Evolutionary conservation across 768 basidiomycete genomes (phyloP).

Genomic region (Pleurotus ostreatus): DNA sequence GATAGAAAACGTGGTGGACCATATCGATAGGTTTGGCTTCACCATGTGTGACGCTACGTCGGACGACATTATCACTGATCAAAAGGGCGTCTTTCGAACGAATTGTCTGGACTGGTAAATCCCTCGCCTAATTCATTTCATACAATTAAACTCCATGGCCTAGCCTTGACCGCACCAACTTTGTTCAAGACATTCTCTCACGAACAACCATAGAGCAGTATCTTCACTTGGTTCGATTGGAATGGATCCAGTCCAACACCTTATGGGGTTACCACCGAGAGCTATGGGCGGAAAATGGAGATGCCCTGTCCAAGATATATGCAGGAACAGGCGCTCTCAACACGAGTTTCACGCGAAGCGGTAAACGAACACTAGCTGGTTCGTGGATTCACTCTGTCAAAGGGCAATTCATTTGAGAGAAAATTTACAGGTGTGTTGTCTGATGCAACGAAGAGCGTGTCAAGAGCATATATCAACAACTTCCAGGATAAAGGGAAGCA

Average conservation of each 20-base stretch:
- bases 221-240: conserved; percentile 69
- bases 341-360: conserved; percentile 92
- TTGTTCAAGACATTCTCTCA: conserved; percentile 93
- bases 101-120: conserved; percentile 92
- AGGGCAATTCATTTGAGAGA: conserved; percentile 7
- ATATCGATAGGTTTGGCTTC: conserved; percentile 81
- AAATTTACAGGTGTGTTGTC: conserved; percentile 69
- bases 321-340: conserved; percentile 93
- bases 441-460: conserved; percentile 95
- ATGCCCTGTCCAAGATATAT: conserved; percentile 89
- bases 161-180: conserved; percentile 96
- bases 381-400: conserved; percentile 11
- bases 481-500: conserved; percentile 97
- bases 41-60: conserved; percentile 69
- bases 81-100: conserved; percentile 88
- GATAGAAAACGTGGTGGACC: conserved; percentile 51
- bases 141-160: conserved; percentile 9
- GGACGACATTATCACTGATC: conserved; percentile 76
- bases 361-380: conserved; percentile 91
- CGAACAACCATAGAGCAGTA: conserved; percentile 79
- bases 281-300: conserved; percentile 96
- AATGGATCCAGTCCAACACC: conserved; percentile 63
- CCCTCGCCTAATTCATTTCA: not conserved
- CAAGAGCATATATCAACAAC: conserved; percentile 95
- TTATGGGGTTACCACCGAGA: conserved; percentile 90